phyloP scores from a whole-genome alignment of 176 grass and related monocot genomes.

The Cocos nucifera region DNA sequence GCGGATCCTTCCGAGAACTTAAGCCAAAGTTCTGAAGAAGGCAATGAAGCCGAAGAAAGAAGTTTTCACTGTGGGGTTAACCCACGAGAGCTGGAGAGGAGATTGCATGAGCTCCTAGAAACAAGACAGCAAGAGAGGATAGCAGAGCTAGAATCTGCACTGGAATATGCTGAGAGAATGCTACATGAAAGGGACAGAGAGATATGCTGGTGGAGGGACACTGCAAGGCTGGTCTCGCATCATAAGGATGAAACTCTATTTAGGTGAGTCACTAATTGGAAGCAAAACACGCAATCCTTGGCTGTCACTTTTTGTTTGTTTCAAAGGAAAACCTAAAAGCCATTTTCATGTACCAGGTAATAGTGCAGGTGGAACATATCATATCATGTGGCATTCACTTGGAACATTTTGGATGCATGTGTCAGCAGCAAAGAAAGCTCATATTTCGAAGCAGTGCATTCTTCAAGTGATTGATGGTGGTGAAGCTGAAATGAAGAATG shows the following conservation, averaged over 20 bases:
- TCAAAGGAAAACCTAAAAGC: too few species aligned
- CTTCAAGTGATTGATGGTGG: too few species aligned
- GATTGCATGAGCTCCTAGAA: conserved; percentile 65
- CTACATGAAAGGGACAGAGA: conserved; percentile 64
- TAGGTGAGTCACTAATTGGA: conserved; percentile 13
- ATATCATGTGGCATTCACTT: too few species aligned
- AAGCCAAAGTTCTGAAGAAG: neutral
- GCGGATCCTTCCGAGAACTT: neutral
- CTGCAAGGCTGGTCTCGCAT: conserved; percentile 51
- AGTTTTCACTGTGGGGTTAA: neutral
- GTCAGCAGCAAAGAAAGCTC: too few species aligned
- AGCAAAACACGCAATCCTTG: too few species aligned
- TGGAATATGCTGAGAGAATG: conserved; percentile 47
- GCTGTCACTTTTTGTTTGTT: too few species aligned
- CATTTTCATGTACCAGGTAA: too few species aligned
- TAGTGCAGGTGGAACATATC: too few species aligned
- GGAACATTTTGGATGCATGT: too few species aligned
- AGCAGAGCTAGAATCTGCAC: conserved; percentile 58
- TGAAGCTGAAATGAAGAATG: too few species aligned
- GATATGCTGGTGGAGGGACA: conserved; percentile 86
- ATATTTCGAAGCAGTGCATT: too few species aligned
- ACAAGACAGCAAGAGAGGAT: conserved; percentile 66
- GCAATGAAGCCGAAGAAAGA: neutral
- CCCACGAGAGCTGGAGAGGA: conserved; percentile 51
- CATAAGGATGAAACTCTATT: conserved; percentile 52